These are phyloP conservation scores for Circinella umbellata DNA, from an alignment of 371 early-diverging fungal genomes.

Conservation along the genomic window DNA sequence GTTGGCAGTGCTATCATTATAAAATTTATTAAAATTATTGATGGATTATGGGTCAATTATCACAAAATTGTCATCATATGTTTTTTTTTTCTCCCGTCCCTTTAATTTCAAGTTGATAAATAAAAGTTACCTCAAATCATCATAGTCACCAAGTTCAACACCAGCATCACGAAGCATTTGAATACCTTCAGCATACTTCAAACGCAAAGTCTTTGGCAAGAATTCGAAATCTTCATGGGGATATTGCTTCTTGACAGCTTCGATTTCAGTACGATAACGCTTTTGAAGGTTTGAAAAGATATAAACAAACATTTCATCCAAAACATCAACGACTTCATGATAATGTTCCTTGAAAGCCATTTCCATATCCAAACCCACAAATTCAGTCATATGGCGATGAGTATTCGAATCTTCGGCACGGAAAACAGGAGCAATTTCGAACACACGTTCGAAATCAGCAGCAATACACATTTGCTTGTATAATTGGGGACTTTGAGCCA, in stretches of 20 bases:
- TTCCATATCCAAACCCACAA: conserved; percentile 99
- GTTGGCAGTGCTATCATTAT: conserved; percentile 75
- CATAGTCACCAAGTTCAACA: conserved; percentile 91
- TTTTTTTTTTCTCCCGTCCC: neutral
- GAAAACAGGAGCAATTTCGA: conserved; percentile 99
- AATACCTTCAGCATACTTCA: conserved; percentile 93
- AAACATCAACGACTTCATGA: conserved; percentile 92
- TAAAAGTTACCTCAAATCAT: conserved; percentile 74
- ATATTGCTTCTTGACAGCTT: conserved; percentile 89
- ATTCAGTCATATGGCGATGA: conserved; percentile 99
- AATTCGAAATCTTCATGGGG: conserved; percentile 93
- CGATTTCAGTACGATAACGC: conserved; percentile 87
- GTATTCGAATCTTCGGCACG: conserved; percentile 99
- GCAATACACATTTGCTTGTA: conserved; percentile 99
- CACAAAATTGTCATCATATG: neutral
- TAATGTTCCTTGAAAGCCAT: conserved; percentile 99
- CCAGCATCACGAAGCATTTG: conserved; percentile 92
- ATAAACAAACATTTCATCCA: conserved; percentile 92
- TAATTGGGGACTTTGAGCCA: conserved; percentile 99
- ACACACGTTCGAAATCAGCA: conserved; percentile 98
- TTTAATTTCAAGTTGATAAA: neutral
- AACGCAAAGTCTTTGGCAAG: conserved; percentile 84
- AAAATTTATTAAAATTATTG: neutral
- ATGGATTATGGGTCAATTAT: neutral
- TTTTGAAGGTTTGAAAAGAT: conserved; percentile 90